Percentiles rank a stretch among this genome's conserved stretches.
Conservation (phyloP, 495 filamentous ascomycete genomes). For the Astrothelium subdiscretum region DNA sequence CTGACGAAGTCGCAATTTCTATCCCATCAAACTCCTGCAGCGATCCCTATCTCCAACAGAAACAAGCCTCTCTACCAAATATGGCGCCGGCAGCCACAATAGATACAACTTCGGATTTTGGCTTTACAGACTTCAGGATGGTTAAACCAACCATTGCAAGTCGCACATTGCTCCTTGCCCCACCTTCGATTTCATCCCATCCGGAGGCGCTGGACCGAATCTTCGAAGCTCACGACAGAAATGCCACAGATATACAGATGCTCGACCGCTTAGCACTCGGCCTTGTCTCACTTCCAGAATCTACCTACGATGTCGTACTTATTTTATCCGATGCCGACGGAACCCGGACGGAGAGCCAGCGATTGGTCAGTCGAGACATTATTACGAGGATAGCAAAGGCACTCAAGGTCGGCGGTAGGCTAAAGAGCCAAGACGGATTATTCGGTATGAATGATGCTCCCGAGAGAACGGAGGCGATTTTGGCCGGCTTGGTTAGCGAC, state of each 20-base stretch:
- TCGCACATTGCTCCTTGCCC: conserved; percentile 58
- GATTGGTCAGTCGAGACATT: conserved; percentile 53
- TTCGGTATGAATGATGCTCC: conserved; percentile 36
- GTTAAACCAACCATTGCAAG: neutral
- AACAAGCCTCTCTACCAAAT: neutral
- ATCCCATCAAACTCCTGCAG: neutral
- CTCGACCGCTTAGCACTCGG: conserved; percentile 84
- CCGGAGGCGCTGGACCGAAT: conserved; percentile 47
- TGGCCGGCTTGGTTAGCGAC: conserved; percentile 64
- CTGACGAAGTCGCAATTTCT: neutral
- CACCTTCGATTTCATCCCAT: conserved; percentile 61
- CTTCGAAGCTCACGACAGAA: conserved; percentile 54
- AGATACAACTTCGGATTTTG: conserved; percentile 30
- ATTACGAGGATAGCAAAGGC: conserved; percentile 54
- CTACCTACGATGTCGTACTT: conserved; percentile 74
- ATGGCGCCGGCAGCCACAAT: conserved; percentile 30
- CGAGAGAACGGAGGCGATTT: conserved; percentile 57
- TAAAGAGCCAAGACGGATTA: conserved; percentile 57
- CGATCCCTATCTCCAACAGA: neutral
- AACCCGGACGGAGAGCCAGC: conserved; percentile 44
- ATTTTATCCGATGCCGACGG: conserved; percentile 69
- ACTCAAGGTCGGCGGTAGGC: conserved; percentile 57
- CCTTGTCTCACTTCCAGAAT: conserved; percentile 61
- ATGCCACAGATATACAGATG: conserved; percentile 86
- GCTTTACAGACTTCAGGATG: conserved; percentile 1